Evolutionary conservation across 2,329 filamentous ascomycete species (phyloP), one percentile per base, ranked within the genome.

Genomic region (Ophiostoma tasmaniense): DNA sequence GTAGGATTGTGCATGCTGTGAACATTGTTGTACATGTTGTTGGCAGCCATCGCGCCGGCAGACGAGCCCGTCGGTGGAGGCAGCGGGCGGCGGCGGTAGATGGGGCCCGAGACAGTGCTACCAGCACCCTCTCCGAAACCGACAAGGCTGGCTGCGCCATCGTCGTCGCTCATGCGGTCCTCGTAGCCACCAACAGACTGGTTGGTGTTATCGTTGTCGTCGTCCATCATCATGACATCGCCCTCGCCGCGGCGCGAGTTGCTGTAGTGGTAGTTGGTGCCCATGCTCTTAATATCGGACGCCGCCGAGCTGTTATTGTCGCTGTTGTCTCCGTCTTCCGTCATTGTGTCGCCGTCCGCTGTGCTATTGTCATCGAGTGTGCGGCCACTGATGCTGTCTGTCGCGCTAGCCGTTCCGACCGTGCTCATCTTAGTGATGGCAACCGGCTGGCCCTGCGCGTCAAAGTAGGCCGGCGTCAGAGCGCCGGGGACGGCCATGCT

Each of bases 101-200:
- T 90, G 52, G 91, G 91, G 0, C 92, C 92, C 70, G 89, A 92
- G 69, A 93, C 89, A 5, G 92, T 92, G 77, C 90, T 92, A 73
- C 90, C 91, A 11, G 94, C 93, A 42, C 93, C 94, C 77, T 97
- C 93, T 66, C 94, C 94, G 74, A 97, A 97, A 0, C 90, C 94
- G 11, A 97, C 94, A 6, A 97, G 83, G 72, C 90, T 94, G 2
- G 89, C 91, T 67, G 88, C 89, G 25, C 66, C 66, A 28, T 67
- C 64, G 75, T 96, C 92, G 75, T 96, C 92, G 74, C 91, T 94
- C 84, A 95, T 90, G 70, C 90, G 91, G 73, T 92, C 90, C 71
- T 87, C 84, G 70, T 80, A 85, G 3, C 81, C 83, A 25, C 80
- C 81, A 2, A 82, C 79, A 50, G 83, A 85, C 20, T 80, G 81